phyloP scores from a whole-genome alignment of 2,329 filamentous ascomycete species.

The Cyphellophora attinorum region DNA sequence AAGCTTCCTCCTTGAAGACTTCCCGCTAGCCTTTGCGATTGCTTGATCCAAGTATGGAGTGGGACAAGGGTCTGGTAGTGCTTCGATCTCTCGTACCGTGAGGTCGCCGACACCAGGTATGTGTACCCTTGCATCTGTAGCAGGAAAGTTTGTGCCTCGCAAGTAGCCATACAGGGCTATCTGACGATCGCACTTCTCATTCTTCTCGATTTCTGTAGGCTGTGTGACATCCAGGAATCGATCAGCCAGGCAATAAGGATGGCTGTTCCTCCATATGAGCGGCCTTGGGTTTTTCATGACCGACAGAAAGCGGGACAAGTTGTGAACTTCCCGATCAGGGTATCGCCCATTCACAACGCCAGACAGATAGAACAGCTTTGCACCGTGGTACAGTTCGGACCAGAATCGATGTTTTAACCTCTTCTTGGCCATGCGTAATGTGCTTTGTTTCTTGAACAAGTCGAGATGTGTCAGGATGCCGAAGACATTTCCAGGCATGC shows the following conservation, averaged over 20 bases:
- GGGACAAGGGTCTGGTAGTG: slow-evolving; percentile 86
- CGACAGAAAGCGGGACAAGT: slow-evolving; percentile 85
- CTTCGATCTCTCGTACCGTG: slow-evolving; percentile 72
- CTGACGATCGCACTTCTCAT: slow-evolving; percentile 82
- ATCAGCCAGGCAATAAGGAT: slow-evolving; percentile 89
- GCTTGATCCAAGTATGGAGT: slow-evolving; percentile 87
- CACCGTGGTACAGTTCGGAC: slow-evolving; percentile 94
- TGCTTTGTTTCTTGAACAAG: slow-evolving; percentile 86
- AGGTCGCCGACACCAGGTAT: slow-evolving; percentile 88
- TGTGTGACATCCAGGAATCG: slow-evolving; percentile 93
- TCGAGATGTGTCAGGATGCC: slow-evolving; percentile 94
- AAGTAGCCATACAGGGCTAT: slow-evolving; percentile 89
- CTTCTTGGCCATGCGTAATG: slow-evolving; percentile 90
- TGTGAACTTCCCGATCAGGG: slow-evolving; percentile 92
- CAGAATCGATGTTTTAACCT: slow-evolving; percentile 89
- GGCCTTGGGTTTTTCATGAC: slow-evolving; percentile 99
- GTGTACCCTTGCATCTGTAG: slow-evolving; percentile 76
- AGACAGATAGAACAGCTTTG: slow-evolving; percentile 92
- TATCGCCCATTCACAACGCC: slow-evolving; percentile 96
- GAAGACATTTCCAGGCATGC: slow-evolving; percentile 98
- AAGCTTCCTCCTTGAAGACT: slow-evolving; percentile 66
- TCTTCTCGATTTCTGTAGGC: slow-evolving; percentile 78
- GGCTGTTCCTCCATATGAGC: slow-evolving; percentile 91
- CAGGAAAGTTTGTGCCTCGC: slow-evolving; percentile 85
- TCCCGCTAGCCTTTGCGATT: slow-evolving; percentile 72